phyloP scores from a whole-genome alignment of 192 early-diverging fungal genomes.

The Rhizophagus clarus region DNA sequence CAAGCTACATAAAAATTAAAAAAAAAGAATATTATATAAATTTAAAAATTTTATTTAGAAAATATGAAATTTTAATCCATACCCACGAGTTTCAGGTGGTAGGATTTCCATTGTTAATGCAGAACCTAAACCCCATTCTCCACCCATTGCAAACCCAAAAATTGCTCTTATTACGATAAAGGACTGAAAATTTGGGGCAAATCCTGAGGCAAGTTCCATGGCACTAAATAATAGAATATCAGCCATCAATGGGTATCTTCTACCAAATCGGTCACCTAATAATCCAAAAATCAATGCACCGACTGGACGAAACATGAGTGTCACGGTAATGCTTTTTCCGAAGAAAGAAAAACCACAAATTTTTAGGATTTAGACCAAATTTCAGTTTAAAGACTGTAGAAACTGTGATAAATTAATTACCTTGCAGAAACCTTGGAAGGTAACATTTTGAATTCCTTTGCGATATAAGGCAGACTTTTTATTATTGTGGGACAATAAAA shows the following conservation, averaged over 20 bases:
- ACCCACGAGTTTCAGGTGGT: conserved; percentile 64
- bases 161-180: conserved; percentile 62
- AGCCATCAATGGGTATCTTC: conserved; percentile 66
- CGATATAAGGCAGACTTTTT: conserved; percentile 49
- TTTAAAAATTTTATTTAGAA: no score
- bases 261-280: conserved; percentile 67
- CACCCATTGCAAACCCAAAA: conserved; percentile 74
- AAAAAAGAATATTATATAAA: no score
- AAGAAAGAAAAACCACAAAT: no score
- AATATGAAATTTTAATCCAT: no score
- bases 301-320: conserved; percentile 67
- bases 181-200: conserved; percentile 57
- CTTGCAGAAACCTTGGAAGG: conserved; percentile 56
- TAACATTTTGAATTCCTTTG: conserved; percentile 53
- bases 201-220: conserved; percentile 69
- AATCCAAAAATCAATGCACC: conserved; percentile 75
- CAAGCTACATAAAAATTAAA: conserved; percentile 30
- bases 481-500: no score
- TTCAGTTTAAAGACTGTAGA: neutral
- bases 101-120: conserved; percentile 72
- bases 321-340: conserved; percentile 60
- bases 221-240: conserved; percentile 64
- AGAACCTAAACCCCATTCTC: conserved; percentile 73
- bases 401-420: neutral
- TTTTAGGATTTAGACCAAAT: neutral